These are phyloP conservation scores for Chrysoporthe cubensis DNA, from an alignment of 2,329 filamentous ascomycete species.

Conservation along the genomic window DNA sequence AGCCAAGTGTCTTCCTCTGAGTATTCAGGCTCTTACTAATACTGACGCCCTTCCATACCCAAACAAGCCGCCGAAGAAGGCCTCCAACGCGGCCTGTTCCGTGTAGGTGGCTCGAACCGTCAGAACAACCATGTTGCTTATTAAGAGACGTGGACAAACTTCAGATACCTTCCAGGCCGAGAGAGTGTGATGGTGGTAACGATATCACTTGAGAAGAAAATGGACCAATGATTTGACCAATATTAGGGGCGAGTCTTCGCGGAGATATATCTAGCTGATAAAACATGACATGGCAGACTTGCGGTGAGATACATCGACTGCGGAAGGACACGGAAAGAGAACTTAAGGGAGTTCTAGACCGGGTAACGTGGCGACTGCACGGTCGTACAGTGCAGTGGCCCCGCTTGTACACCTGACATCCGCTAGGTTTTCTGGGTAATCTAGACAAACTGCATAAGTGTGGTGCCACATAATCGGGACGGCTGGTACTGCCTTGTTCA, in stretches of 20 bases:
- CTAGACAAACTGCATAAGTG: too few relatives aligned
- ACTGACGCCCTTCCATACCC: constrained; percentile 21
- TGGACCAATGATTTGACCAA: not conserved
- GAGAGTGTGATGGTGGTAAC: not conserved
- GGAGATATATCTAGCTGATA: not conserved
- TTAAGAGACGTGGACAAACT: not conserved
- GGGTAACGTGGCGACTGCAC: too few relatives aligned
- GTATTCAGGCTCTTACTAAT: constrained; percentile 4
- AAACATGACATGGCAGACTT: too few relatives aligned
- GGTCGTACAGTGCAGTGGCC: too few relatives aligned
- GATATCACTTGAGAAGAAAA: not conserved
- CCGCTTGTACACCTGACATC: too few relatives aligned
- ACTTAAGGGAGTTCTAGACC: too few relatives aligned
- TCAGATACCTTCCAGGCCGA: not conserved
- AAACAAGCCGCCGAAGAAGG: constrained; percentile 12
- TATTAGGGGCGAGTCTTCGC: not conserved
- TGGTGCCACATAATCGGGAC: too few relatives aligned
- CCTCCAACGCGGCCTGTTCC: constrained; percentile 17
- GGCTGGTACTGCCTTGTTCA: too few relatives aligned
- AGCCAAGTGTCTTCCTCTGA: not conserved
- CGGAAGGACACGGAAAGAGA: too few relatives aligned
- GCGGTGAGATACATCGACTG: too few relatives aligned
- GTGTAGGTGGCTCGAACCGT: constrained; percentile 22
- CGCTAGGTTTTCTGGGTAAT: not conserved
- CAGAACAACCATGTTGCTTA: constrained; percentile 11